Base-by-base conservation (phyloP, 2,329 filamentous ascomycete species). In the Coniochaeta ligniaria region DNA sequence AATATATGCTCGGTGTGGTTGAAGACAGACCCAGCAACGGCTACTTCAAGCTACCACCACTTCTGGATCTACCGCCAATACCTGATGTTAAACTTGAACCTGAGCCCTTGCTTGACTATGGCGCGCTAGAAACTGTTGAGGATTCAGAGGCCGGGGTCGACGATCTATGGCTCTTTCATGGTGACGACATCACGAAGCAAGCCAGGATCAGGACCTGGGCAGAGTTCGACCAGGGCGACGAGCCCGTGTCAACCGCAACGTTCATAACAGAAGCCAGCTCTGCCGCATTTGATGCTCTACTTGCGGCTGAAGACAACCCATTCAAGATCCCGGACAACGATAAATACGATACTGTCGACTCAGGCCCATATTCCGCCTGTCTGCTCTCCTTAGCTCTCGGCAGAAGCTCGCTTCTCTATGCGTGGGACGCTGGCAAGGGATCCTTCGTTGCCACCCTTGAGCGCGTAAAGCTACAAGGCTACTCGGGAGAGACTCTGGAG, bases 211-310 rank as follows among this genome's bases (percentile, higher is more conserved):
- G 81, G 62, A 88, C 87, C 0, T 95, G 91, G 91, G 86, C 92
- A 65, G 75, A 73, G 1, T 93, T 93, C 66, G 74, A 80, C 1
- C 70, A 73, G 12, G 66, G 73, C 0, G 70, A 76, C n/a, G 68
- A 75, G 6, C 69, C 76, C 5, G 72, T 76, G 11, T 65, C 71
- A 1, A 62, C 70, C 52, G 74, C 79, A 60, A 45, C 80, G 1
- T 87, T 90, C 63, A 74, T 92, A 14, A 87, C 85, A 2, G 91
- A 95, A 72, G 84, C 86, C 31, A 88, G 88, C 0, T 77, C 87
- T 1, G 72, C 72, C 11, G 79, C 83, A 1, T 90, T 91, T 62
- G 89, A 94, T 74, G 83, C 87, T 7, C 77, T 86, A 2, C 66
- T 89, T 3, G 67, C 69, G 63, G 72, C 74, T 57, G 64, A 69